A percentile compares a stretch with the other conserved stretches of the same genome.
phyloP scores from a whole-genome alignment of 345 rosid species.

The Trapa incisa region DNA sequence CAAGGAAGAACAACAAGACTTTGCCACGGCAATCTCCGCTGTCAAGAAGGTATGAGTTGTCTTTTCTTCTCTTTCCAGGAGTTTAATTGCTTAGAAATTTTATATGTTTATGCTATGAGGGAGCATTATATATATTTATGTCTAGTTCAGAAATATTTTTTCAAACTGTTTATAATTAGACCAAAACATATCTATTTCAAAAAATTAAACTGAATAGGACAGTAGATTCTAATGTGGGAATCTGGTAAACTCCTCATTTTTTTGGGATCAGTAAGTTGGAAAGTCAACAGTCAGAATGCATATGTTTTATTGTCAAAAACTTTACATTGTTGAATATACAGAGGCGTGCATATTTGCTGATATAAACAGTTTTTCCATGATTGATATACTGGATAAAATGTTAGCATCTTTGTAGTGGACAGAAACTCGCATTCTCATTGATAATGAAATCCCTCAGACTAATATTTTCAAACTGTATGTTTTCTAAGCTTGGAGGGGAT shows the following conservation, averaged over 20 bases:
- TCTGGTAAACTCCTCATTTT: no score
- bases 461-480: background rate
- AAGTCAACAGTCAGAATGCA: no score
- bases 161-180: no score
- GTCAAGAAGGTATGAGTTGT: conserved; percentile 9
- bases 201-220: no score
- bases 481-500: background rate
- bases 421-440: background rate
- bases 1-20: conserved; percentile 10
- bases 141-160: background rate
- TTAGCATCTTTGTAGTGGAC: background rate
- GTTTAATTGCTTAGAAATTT: background rate
- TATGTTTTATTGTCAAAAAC: background rate
- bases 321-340: background rate
- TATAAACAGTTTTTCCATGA: background rate
- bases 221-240: no score
- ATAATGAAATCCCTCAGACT: background rate
- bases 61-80: background rate
- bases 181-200: no score
- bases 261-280: no score
- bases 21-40: background rate
- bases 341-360: background rate
- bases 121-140: background rate
- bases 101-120: background rate
- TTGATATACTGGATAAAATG: background rate